Percentiles rank a stretch among this genome's conserved stretches.
phyloP scores from a whole-genome alignment of 371 early-diverging fungal species.

The Circinella umbellata region DNA sequence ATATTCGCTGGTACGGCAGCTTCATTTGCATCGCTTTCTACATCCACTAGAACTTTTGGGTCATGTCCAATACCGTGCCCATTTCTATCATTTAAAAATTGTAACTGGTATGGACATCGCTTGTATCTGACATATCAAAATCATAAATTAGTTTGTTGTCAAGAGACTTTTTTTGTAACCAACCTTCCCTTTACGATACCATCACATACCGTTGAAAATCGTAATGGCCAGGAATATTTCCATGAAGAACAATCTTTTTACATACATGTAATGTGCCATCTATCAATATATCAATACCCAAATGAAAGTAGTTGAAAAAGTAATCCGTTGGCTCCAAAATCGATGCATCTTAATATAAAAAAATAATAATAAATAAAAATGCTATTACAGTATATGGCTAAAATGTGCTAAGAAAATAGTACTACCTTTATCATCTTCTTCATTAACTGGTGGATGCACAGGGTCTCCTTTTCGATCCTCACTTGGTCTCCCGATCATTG shows the following conservation, averaged over 20 bases:
- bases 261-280: slow-evolving; percentile 71
- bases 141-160: not conserved
- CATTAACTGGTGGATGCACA: slow-evolving; percentile 15
- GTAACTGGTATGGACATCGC: slow-evolving; percentile 57
- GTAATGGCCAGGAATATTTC: slow-evolving; percentile 77
- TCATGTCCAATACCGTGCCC: not conserved
- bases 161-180: not conserved
- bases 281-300: slow-evolving; percentile 78
- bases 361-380: not conserved
- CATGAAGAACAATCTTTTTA: slow-evolving; percentile 77
- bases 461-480: slow-evolving; percentile 12
- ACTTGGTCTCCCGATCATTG: slow-evolving; percentile 14
- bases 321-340: slow-evolving; percentile 56
- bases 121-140: slow-evolving; percentile 46
- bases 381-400: not conserved
- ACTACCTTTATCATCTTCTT: slow-evolving; percentile 42
- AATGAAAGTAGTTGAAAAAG: slow-evolving; percentile 73
- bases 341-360: slow-evolving; percentile 3
- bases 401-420: no score
- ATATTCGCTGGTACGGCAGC: slow-evolving; percentile 18
- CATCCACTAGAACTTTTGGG: slow-evolving; percentile 38
- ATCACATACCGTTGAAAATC: slow-evolving; percentile 67
- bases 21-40: slow-evolving; percentile 34
- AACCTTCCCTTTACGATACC: no score
- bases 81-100: slow-evolving; percentile 29